phyloP scores from a whole-genome alignment of 805 yeast genomes.

The Clavispora carvajalis region DNA sequence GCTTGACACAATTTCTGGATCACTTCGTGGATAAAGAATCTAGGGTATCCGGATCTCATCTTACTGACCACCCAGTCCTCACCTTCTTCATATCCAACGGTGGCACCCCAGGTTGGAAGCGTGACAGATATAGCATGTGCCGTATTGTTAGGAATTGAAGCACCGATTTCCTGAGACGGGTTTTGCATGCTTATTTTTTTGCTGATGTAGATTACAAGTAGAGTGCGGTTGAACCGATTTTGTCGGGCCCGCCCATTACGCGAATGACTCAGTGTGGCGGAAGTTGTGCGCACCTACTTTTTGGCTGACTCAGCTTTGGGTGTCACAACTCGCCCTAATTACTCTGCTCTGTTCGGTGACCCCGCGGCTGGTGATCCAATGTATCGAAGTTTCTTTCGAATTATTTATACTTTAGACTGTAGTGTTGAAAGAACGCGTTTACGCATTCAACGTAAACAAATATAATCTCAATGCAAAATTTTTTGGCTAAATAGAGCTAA shows the following conservation, averaged over 20 bases:
- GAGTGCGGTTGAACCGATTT: not conserved
- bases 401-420: too few species aligned
- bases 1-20: slow-evolving; percentile 52
- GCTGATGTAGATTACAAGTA: not conserved
- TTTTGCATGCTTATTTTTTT: slow-evolving; percentile 7
- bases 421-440: too few species aligned
- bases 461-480: not conserved
- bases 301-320: too few species aligned
- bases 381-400: too few species aligned
- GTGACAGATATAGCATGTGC: slow-evolving; percentile 94
- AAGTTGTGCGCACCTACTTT: not conserved
- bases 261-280: slow-evolving; percentile 1
- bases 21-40: slow-evolving; percentile 66
- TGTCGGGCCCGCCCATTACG: not conserved
- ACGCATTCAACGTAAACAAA: too few species aligned
- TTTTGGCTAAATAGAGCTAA: not conserved
- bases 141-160: slow-evolving; percentile 82
- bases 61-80: slow-evolving; percentile 70
- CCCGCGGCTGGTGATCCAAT: too few species aligned
- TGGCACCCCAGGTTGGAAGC: slow-evolving; percentile 92
- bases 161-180: slow-evolving; percentile 57
- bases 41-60: slow-evolving; percentile 86
- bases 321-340: too few species aligned
- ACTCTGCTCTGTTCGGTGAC: too few species aligned
- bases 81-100: slow-evolving; percentile 90